phyloP scores from a whole-genome alignment of 2,329 filamentous ascomycete genomes.

The Huntiella bhutanensis region DNA sequence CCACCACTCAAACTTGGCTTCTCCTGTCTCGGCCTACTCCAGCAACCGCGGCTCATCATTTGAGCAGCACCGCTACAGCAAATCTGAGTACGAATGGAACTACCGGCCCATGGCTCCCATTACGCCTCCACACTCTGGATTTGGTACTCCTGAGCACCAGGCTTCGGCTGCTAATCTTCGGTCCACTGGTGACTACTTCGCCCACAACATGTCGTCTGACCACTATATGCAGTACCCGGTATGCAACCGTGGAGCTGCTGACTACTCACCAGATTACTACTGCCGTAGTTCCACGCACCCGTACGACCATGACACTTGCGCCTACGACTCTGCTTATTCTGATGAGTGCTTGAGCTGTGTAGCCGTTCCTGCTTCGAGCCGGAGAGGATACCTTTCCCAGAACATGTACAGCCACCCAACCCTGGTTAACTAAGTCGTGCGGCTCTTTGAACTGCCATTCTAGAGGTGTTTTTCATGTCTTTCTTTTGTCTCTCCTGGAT shows the following conservation, averaged over 20 bases:
- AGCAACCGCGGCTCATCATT: conserved; percentile 14
- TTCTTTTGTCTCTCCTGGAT: conserved; percentile 11
- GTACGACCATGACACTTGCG: conserved; percentile 27
- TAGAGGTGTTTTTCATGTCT: background rate
- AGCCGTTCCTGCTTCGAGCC: conserved; percentile 25
- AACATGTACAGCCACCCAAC: conserved; percentile 31
- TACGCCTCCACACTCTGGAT: conserved; percentile 42
- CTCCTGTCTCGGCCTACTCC: conserved; percentile 17
- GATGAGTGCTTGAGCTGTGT: conserved; percentile 30
- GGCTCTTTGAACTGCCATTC: conserved; percentile 6
- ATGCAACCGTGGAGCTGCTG: conserved; percentile 14
- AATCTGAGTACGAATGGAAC: conserved; percentile 12
- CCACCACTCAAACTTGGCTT: conserved; percentile 14
- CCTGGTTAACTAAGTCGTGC: conserved; percentile 29
- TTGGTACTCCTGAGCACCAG: conserved; percentile 38
- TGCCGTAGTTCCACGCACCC: conserved; percentile 24
- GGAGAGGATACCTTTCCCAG: conserved; percentile 28
- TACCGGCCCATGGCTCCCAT: conserved; percentile 23
- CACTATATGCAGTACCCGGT: conserved; percentile 26
- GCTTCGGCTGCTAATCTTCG: conserved; percentile 32
- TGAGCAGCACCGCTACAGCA: conserved; percentile 21
- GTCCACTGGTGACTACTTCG: conserved; percentile 29
- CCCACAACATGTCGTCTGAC: conserved; percentile 18
- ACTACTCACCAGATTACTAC: conserved; percentile 19
- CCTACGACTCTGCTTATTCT: conserved; percentile 30